A percentile compares a stretch with the other conserved stretches of the same genome.
Conservation (phyloP, 352 stramenopile species). For the Globisporangium acanthophoron region DNA sequence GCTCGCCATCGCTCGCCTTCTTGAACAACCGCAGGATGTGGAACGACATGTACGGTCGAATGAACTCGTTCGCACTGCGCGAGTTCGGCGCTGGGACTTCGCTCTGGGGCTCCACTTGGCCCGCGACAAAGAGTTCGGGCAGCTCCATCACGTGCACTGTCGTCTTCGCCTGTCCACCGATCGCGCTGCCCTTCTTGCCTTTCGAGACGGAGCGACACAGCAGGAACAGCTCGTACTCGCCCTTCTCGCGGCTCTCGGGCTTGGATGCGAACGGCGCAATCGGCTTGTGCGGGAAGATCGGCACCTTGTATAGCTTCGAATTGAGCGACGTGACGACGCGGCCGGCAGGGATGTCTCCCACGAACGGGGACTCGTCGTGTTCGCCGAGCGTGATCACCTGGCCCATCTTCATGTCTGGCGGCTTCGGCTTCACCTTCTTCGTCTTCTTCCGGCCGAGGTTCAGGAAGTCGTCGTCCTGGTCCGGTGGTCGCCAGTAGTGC, state of each 20-base stretch:
- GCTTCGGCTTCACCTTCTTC: conserved; percentile 62
- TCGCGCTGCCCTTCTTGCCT: conserved; percentile 46
- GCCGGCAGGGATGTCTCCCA: conserved; percentile 71
- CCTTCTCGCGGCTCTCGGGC: conserved; percentile 29
- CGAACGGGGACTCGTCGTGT: conserved; percentile 78
- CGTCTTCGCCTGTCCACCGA: conserved; percentile 38
- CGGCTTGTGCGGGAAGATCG: conserved; percentile 69
- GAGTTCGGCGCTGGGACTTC: conserved; percentile 81
- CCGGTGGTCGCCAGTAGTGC: conserved; percentile 78
- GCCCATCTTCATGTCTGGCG: conserved; percentile 73
- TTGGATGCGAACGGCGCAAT: conserved; percentile 43
- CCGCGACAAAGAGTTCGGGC: conserved; percentile 66
- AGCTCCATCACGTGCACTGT: conserved; percentile 77
- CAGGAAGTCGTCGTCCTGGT: conserved; percentile 30
- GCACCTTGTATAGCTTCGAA: conserved; percentile 82
- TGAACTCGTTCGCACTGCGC: conserved; percentile 77
- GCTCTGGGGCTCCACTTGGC: conserved; percentile 79
- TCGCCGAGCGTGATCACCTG: conserved; percentile 79
- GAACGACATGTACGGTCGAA: conserved; percentile 84
- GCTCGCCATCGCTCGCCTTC: conserved; percentile 71
- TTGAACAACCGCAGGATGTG: conserved; percentile 83
- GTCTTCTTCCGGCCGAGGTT: conserved; percentile 65
- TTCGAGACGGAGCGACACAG: conserved; percentile 70
- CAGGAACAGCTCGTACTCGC: conserved; percentile 62
- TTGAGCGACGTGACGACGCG: conserved; percentile 76